Base-by-base conservation (phyloP, 1,284 basidiomycete genomes). In the Cerrena zonata region DNA sequence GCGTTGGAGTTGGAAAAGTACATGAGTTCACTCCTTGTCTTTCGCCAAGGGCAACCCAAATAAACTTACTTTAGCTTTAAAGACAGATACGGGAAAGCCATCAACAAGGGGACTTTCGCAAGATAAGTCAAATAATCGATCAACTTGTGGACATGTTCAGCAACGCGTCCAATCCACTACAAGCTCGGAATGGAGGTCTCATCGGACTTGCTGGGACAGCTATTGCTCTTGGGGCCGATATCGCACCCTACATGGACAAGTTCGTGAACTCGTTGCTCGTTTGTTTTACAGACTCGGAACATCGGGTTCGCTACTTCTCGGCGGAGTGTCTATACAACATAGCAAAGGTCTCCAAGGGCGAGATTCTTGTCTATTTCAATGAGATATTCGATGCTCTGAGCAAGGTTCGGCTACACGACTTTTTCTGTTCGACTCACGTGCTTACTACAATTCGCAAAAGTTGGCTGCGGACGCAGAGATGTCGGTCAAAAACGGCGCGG, bases 271-370 rank as follows among this genome's bases (percentile, higher is more conserved):
- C 92, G 1, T 80, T 99, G 25, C 77, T 99, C n/a, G 81, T 82
- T 38, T 98, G 95, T 71, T 98, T 99, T 68, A 82, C 86, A 56
- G 96, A 99, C 68, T 80, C 89, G 2, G 96, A 99, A 74, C 93
- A 91, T 69, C 83, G 94, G 65, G 92, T 99, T 56, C 82, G 95
- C 45, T 96, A 96, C 69, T 96, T 94, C 74, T 95, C 95, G 4
- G 95, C 94, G 53, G 95, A 99, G 67, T 94, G 92, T 65, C 76
- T 99, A 62, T 99, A 99, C 75, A 99, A 99, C 71, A 96, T 99
- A 52, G 89, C 90, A 30, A 97, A 99, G 70, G 94, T 98, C 5
- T 96, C 94, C 50, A 97, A 97, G 66, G 95, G 95, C 34, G 95
- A 98, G 70, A 89, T 98, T 38, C 73, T 99, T 54, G 85, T 97